Evolutionary conservation across 345 rosid species (phyloP).

Genomic region (Dipteronia dyeriana): DNA sequence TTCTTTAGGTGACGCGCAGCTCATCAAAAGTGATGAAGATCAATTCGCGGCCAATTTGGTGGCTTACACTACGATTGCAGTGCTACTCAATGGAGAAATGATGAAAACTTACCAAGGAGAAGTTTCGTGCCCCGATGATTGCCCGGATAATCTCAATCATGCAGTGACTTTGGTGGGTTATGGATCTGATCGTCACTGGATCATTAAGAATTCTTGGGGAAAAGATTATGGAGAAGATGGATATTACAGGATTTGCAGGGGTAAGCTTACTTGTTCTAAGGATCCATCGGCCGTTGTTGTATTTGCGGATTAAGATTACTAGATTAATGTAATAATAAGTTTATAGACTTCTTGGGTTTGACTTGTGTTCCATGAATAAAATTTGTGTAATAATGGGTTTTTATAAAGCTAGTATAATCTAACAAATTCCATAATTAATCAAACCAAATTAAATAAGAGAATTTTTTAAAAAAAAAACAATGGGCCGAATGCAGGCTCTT

Average conservation of each 20-base stretch:
- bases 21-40: conserved; percentile 73
- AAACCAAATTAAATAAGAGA: too few relatives aligned
- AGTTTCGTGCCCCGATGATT: conserved; percentile 75
- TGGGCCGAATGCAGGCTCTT: too few relatives aligned
- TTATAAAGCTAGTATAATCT: too few relatives aligned
- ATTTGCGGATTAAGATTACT: too few relatives aligned
- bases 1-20: conserved; percentile 73
- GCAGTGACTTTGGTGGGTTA: conserved; percentile 90
- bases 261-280: background rate
- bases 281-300: background rate
- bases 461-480: too few relatives aligned
- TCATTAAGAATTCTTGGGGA: conserved; percentile 98
- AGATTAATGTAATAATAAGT: too few relatives aligned
- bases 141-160: conserved; percentile 67
- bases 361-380: too few relatives aligned
- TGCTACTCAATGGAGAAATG: conserved; percentile 77
- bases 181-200: conserved; percentile 59
- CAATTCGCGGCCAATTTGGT: conserved; percentile 94
- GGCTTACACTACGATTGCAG: conserved; percentile 64
- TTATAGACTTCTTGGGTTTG: too few relatives aligned
- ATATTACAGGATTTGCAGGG: conserved; percentile 89
- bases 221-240: conserved; percentile 82
- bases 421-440: too few relatives aligned
- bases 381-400: too few relatives aligned
- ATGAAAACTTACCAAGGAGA: conserved; percentile 88